Base-by-base conservation (phyloP, 2,329 filamentous ascomycete species). In the Clonostachys rhizophaga region DNA sequence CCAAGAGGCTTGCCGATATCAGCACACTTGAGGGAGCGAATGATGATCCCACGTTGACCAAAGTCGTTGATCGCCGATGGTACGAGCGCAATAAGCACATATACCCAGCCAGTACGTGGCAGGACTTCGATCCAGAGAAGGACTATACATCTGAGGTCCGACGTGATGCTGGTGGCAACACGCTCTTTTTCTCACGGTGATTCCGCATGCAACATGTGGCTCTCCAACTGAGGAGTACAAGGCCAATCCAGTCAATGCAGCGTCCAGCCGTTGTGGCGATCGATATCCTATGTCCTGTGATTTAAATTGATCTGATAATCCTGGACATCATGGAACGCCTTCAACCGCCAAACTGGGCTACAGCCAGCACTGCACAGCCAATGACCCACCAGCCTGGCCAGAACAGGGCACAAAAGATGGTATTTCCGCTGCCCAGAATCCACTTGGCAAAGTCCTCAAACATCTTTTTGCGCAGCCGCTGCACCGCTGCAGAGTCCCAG, bases 31-130 rank as follows among this genome's bases (percentile, higher is more conserved):
- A 96, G 69, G 92, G 92, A 13, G 83, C 76, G 24, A 67, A 75
- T 39, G 87, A 94, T 51, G 91, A 97, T 56, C 84, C 91, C 1
- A 79, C 79, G 4, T 69, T 87, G 52, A 97, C 92, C 4, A 97
- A 96, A 63, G 91, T 99, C 5, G 92, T 99, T 5, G 92, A 99
- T 70, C 80, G 94, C 50, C 76, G 94, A 50, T 99, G 94, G 94
- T 99, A 96, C 64, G 91, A 96, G 72, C 82, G 85, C 60, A 96
- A 97, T 65, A 99, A 97, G 69, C 94, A 99, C 66, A 97, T 99
- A 49, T 99, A 92, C 64, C 94, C 94, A 1, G 92, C 92, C 17
- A 97, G 89, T 62, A 80, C 92, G 42, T 99, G 94, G 94, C 89
- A 91, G 57, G 88, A 95, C 52, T 99, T 95, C 64, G 91, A 96